Percentiles rank a stretch among this genome's conserved stretches.
Evolutionary conservation across 2,329 filamentous ascomycete species (phyloP).

Genomic region (Pyricularia sp.): DNA sequence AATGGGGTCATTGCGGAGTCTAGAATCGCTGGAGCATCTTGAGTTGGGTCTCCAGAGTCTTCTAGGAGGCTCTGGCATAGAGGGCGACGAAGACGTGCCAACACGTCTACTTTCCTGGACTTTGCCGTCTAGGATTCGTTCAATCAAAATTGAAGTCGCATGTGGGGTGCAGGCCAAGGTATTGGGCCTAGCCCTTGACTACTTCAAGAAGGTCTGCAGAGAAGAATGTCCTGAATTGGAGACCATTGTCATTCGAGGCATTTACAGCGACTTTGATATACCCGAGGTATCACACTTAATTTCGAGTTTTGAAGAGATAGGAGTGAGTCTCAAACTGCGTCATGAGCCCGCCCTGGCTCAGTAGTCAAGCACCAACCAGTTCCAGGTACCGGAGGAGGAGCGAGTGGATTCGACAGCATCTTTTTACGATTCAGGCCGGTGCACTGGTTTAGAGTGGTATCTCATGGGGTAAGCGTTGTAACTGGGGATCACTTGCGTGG

Average conservation of each 20-base stretch:
- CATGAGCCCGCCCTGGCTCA: background rate
- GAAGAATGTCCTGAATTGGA: background rate
- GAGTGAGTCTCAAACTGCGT: background rate
- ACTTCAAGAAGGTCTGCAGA: background rate
- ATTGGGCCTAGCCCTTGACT: background rate
- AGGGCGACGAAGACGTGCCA: background rate
- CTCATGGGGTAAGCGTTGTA: no score
- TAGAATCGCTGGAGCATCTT: background rate
- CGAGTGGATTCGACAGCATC: background rate
- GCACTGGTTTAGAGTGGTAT: background rate
- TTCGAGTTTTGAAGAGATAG: background rate
- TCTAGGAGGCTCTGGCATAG: background rate
- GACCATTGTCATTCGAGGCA: background rate
- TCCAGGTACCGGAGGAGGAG: background rate
- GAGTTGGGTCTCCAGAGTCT: background rate
- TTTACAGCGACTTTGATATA: background rate
- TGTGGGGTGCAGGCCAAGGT: background rate
- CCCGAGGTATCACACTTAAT: background rate
- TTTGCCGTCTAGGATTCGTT: background rate
- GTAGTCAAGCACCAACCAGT: background rate
- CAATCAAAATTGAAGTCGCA: background rate
- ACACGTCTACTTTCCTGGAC: background rate
- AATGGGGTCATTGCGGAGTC: background rate
- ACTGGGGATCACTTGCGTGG: no score
- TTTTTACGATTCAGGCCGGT: background rate